Base-by-base conservation (phyloP, 805 yeast species). In the Candida jianshihensis region DNA sequence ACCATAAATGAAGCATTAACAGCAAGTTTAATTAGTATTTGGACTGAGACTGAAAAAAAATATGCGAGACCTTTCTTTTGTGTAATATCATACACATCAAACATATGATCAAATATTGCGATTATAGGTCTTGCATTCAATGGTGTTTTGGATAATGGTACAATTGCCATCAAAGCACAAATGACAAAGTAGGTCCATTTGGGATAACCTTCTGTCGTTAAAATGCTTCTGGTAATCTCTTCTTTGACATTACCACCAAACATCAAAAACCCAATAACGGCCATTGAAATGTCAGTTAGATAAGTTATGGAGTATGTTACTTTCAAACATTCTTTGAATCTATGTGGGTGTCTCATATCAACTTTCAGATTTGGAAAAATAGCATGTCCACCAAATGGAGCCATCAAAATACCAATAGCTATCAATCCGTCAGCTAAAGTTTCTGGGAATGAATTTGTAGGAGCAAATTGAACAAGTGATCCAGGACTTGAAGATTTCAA, bases 351-450 rank as follows among this genome's bases (percentile, higher is more conserved):
- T 49, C 77, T 68, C 83, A 82, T 83, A 54, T 82, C 92, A 27
- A 72, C 62, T 53, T 75, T 78, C 30, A 82, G 60, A 48, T 80
- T 84, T 2, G 90, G 90, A 46, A 81, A 81, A 6, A 83, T 79
- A 1, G 87, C 85, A 54, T 82, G 90, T 3, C 92, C 92, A 38
- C 90, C 90, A 76, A 85, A 82, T 11, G 88, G 87, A 4, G 89
- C 87, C 69, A 82, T 71, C 40, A 78, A 68, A 20, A 82, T 66
- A 2, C 90, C 90, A 38, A 80, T 59, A 8, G 81, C 69, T 31
- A 81, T 63, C 32, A 82, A 67, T 22, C 76, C 64, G 42, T 72
- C 75, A 6, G 68, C 56, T 13, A 60, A 48, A 9, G 71, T 63
- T 6, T 56, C 50, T 3, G 96, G 96, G 69, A 75, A 77, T 40